Evolutionary conservation across 1,139 yeast genomes (phyloP).

Genomic region (Kodamaea fungicola): DNA sequence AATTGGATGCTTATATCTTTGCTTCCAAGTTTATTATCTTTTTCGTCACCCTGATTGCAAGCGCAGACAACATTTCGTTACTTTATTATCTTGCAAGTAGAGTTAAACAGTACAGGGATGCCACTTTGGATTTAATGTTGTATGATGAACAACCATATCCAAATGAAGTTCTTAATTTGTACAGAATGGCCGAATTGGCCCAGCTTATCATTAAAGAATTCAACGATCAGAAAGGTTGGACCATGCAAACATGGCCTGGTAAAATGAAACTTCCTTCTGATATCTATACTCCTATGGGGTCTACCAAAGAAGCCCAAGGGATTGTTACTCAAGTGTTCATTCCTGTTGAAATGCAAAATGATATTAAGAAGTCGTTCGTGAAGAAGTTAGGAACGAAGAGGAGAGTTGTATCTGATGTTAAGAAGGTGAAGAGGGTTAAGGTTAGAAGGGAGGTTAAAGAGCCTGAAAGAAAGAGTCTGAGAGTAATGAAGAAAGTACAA

Average conservation of each 20-base stretch:
- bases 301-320: slow-evolving; percentile 41
- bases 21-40: slow-evolving; percentile 59
- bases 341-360: slow-evolving; percentile 37
- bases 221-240: slow-evolving; percentile 63
- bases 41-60: slow-evolving; percentile 59
- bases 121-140: slow-evolving; percentile 32
- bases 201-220: slow-evolving; percentile 61
- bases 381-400: slow-evolving; percentile 14
- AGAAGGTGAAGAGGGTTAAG: slow-evolving; percentile 15
- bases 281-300: slow-evolving; percentile 55
- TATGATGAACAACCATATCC: slow-evolving; percentile 28
- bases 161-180: slow-evolving; percentile 41
- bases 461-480: slow-evolving; percentile 43
- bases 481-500: slow-evolving; percentile 35
- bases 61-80: slow-evolving; percentile 65
- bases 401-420: slow-evolving; percentile 7
- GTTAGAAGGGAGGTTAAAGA: slow-evolving; percentile 10
- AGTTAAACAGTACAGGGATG: slow-evolving; percentile 75
- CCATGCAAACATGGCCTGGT: slow-evolving; percentile 78
- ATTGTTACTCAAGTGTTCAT: slow-evolving; percentile 48
- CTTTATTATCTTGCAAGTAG: slow-evolving; percentile 76
- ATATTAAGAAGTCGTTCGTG: slow-evolving; percentile 24
- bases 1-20: slow-evolving; percentile 41
- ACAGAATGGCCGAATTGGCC: slow-evolving; percentile 68
- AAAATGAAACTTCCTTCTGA: slow-evolving; percentile 66